A percentile compares a stretch with the other conserved stretches of the same genome.
Evolutionary conservation across 2,329 filamentous ascomycete species (phyloP).

Genomic region (Colletotrichum karsti): DNA sequence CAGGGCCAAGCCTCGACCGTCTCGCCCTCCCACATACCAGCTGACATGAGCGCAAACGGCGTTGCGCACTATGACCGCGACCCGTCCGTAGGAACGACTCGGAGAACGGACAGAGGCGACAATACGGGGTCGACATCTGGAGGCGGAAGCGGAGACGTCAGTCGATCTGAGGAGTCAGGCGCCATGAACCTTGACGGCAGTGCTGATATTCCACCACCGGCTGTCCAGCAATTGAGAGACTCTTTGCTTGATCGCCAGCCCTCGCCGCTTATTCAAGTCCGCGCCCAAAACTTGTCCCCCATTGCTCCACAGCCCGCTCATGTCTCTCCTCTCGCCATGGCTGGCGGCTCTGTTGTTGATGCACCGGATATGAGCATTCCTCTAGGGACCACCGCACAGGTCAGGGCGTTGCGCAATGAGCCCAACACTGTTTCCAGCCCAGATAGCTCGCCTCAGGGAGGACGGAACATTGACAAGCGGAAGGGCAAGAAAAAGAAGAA

Average conservation of each 20-base stretch:
- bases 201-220: constrained; percentile 27
- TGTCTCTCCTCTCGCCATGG: constrained; percentile 65
- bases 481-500: constrained; percentile 59
- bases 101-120: constrained; percentile 6
- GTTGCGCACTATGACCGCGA: constrained; percentile 6
- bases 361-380: constrained; percentile 41
- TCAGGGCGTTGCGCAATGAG: constrained; percentile 64
- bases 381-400: constrained; percentile 59
- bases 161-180: constrained; percentile 50
- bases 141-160: constrained; percentile 50
- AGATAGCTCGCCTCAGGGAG: constrained; percentile 67
- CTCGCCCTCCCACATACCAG: constrained; percentile 6
- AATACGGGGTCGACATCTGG: constrained; percentile 42
- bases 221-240: constrained; percentile 19
- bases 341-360: constrained; percentile 42
- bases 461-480: constrained; percentile 57
- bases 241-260: constrained; percentile 43
- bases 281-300: constrained; percentile 77
- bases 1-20: constrained; percentile 26
- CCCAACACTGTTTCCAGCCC: constrained; percentile 60
- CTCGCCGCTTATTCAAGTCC: constrained; percentile 67
- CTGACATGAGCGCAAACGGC: background rate
- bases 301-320: constrained; percentile 80
- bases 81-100: constrained; percentile 26
- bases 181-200: constrained; percentile 31